Evolutionary conservation across 2,329 filamentous ascomycete species (phyloP).

Genomic region (Colletotrichum sp.): DNA sequence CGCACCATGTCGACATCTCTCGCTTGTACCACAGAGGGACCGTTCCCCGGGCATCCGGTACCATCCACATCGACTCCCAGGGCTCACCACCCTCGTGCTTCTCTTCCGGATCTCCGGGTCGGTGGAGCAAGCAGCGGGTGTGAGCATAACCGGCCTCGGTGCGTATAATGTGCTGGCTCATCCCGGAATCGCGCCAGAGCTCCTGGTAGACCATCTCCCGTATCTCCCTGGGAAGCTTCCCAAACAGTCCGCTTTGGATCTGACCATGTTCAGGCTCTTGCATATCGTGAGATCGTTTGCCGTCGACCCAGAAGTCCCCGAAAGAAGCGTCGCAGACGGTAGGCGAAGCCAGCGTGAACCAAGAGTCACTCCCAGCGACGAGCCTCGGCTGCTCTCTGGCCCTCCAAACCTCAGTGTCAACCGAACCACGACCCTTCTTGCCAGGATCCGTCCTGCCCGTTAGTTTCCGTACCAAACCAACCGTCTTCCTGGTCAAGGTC

Average conservation of each 20-base stretch:
- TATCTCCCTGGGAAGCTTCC: background rate
- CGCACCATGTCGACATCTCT: constrained; percentile 11
- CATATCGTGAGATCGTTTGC: background rate
- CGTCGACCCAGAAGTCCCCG: background rate
- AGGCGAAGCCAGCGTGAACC: background rate
- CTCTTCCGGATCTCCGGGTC: background rate
- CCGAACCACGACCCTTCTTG: background rate
- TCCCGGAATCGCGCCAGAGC: constrained; percentile 6
- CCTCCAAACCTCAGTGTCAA: background rate
- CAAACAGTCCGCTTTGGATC: background rate
- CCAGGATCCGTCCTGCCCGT: background rate
- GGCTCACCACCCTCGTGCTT: background rate
- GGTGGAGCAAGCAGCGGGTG: background rate
- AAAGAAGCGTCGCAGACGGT: background rate
- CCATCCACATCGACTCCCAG: constrained; percentile 8
- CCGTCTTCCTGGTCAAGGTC: background rate
- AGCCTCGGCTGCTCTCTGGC: background rate
- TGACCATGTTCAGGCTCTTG: background rate
- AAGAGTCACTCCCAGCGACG: background rate
- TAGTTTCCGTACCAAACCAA: background rate
- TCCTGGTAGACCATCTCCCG: constrained; percentile 9
- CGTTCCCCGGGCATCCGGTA: background rate
- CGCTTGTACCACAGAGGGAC: constrained; percentile 6
- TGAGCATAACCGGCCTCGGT: constrained; percentile 1
- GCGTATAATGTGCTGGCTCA: constrained; percentile 3